phyloP scores from a whole-genome alignment of 1,284 basidiomycete genomes.

The Boletus sp. region DNA sequence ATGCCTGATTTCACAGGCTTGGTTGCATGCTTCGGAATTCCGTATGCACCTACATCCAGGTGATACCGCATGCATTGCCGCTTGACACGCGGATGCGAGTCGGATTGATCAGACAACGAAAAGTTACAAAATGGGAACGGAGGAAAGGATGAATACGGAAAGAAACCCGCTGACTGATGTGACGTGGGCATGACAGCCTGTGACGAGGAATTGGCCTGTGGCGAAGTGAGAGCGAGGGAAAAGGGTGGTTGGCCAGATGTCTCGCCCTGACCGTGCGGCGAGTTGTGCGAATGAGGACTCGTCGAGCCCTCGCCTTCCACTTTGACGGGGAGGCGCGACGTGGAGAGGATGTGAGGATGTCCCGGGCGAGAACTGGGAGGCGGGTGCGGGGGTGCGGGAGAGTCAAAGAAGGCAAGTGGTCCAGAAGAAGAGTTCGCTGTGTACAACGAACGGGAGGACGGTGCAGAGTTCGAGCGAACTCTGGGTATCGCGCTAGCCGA shows the following conservation, averaged over 20 bases:
- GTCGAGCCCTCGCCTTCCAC: constrained; percentile 41
- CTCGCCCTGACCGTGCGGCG: constrained; percentile 32
- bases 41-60: constrained; percentile 71
- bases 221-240: constrained; percentile 45
- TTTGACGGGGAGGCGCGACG: constrained; percentile 46
- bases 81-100: constrained; percentile 34
- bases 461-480: constrained; percentile 43
- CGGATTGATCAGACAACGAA: constrained; percentile 27
- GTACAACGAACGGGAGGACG: constrained; percentile 40
- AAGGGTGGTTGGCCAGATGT: constrained; percentile 31
- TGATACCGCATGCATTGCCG: constrained; percentile 50
- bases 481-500: constrained; percentile 36
- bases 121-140: constrained; percentile 27
- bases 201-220: constrained; percentile 36
- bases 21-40: constrained; percentile 47
- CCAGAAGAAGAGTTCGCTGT: constrained; percentile 31
- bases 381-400: constrained; percentile 39
- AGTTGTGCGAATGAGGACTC: constrained; percentile 27
- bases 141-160: constrained; percentile 35
- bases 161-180: constrained; percentile 37
- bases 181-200: constrained; percentile 36
- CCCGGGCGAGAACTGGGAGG: constrained; percentile 38
- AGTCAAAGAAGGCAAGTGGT: constrained; percentile 48
- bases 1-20: constrained; percentile 32
- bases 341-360: constrained; percentile 39